Conservation (phyloP, 2,329 filamentous ascomycete species). For the Calonectria ilicicola region DNA sequence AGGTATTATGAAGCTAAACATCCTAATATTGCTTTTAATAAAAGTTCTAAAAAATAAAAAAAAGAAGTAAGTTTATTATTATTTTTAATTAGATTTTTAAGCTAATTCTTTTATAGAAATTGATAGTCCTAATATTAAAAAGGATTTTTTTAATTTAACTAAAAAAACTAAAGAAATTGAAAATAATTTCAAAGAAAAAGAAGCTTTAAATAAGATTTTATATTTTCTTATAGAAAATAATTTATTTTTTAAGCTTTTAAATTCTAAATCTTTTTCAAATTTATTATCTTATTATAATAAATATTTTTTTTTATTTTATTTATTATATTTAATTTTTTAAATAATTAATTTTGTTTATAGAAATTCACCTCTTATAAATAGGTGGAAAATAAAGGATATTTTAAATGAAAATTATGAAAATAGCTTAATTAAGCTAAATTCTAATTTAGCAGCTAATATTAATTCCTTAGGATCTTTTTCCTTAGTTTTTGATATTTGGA, state of each 20-base stretch:
- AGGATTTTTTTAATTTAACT: neutral
- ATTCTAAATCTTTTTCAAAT: neutral
- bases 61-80: neutral
- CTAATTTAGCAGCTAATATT: neutral
- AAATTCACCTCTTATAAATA: neutral
- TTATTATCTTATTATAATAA: neutral
- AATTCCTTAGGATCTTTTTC: neutral
- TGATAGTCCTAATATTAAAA: neutral
- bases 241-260: neutral
- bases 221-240: too few relatives aligned
- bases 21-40: neutral
- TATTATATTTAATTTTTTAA: constrained; percentile 3
- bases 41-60: neutral
- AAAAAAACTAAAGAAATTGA: neutral
- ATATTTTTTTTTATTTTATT: neutral
- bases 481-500: neutral
- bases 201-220: too few relatives aligned
- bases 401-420: too few relatives aligned
- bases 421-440: neutral
- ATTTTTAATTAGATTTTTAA: neutral
- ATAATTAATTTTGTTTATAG: neutral
- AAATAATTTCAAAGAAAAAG: too few relatives aligned
- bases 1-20: neutral
- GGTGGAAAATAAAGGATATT: too few relatives aligned
- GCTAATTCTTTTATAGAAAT: neutral